phyloP scores from a whole-genome alignment of 1,284 basidiomycete genomes.

The Cryptococcus neoformans region DNA sequence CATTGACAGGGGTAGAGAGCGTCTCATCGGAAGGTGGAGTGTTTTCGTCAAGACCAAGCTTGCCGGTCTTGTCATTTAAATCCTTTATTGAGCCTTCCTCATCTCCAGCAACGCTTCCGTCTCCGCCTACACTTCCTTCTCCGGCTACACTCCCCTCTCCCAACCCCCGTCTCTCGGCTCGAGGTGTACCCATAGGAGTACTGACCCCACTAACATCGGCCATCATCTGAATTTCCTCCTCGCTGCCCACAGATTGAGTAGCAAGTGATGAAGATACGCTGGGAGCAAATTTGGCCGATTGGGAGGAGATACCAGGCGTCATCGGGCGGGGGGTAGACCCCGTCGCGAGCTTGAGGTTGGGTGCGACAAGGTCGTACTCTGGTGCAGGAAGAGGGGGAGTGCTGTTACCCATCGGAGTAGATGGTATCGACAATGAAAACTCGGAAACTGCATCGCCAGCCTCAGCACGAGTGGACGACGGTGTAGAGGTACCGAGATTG shows the following conservation, averaged over 20 bases:
- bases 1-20: conserved; percentile 5
- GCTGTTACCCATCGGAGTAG: conserved; percentile 30
- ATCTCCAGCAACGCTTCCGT: conserved; percentile 13
- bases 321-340: conserved; percentile 12
- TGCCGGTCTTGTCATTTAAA: conserved; percentile 7
- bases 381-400: conserved; percentile 13
- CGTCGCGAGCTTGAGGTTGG: conserved; percentile 35
- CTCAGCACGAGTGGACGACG: conserved; percentile 44
- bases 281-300: conserved; percentile 8
- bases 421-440: conserved; percentile 34
- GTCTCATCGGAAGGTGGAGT: neutral
- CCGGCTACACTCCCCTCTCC: conserved; percentile 25
- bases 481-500: conserved; percentile 33
- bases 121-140: conserved; percentile 21
- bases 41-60: conserved; percentile 7
- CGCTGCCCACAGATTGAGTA: conserved; percentile 27
- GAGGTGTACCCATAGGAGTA: conserved; percentile 42
- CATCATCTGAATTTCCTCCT: conserved; percentile 32
- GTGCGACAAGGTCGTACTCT: conserved; percentile 36
- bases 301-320: conserved; percentile 10
- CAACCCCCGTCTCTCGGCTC: conserved; percentile 30
- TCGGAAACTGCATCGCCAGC: conserved; percentile 35
- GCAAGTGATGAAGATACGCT: conserved; percentile 32
- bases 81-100: conserved; percentile 12
- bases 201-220: conserved; percentile 41